phyloP scores from a whole-genome alignment of 305 asterid genomes.

The Fraxinus angustifolia region DNA sequence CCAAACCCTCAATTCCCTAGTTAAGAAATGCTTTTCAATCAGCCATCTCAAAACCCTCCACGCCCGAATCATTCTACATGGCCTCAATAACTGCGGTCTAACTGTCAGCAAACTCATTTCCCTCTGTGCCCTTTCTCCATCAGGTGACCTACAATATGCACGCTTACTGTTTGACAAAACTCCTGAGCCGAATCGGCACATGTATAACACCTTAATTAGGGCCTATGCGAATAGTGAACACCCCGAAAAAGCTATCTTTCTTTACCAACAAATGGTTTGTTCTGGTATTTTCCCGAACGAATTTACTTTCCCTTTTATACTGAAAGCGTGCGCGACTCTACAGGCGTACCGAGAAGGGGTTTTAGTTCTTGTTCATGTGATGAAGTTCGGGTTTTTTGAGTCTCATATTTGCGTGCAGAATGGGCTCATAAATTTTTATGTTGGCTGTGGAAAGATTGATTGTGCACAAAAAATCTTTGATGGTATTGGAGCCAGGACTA shows the following conservation, averaged over 20 bases:
- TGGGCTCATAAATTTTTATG: conserved; percentile 46
- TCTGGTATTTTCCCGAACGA: conserved; percentile 43
- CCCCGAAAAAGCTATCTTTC: conserved; percentile 33
- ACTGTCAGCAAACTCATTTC: conserved; percentile 68
- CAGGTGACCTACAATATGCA: conserved; percentile 57
- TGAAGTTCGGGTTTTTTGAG: conserved; percentile 44
- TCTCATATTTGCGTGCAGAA: conserved; percentile 46
- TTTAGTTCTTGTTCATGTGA: conserved; percentile 37
- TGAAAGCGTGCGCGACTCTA: conserved; percentile 51
- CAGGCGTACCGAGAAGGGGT: conserved; percentile 36
- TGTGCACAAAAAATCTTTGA: conserved; percentile 46
- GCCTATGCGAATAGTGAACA: conserved; percentile 35
- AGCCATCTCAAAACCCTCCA: conserved; percentile 58
- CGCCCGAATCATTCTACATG: conserved; percentile 58
- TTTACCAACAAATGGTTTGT: conserved; percentile 41
- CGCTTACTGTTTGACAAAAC: conserved; percentile 49
- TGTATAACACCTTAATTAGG: conserved; percentile 65
- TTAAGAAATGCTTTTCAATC: conserved; percentile 44
- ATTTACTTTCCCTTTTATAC: conserved; percentile 54
- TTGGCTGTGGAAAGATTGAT: conserved; percentile 39
- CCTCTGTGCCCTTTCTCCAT: conserved; percentile 39
- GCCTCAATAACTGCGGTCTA: conserved; percentile 44
- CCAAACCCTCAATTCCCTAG: conserved; percentile 13
- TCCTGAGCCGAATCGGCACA: conserved; percentile 55
- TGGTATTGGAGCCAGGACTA: conserved; percentile 32